Evolutionary conservation across 2,329 filamentous ascomycete species (phyloP), one percentile per base, ranked within the genome.

Genomic region (Penicillium italicum): DNA sequence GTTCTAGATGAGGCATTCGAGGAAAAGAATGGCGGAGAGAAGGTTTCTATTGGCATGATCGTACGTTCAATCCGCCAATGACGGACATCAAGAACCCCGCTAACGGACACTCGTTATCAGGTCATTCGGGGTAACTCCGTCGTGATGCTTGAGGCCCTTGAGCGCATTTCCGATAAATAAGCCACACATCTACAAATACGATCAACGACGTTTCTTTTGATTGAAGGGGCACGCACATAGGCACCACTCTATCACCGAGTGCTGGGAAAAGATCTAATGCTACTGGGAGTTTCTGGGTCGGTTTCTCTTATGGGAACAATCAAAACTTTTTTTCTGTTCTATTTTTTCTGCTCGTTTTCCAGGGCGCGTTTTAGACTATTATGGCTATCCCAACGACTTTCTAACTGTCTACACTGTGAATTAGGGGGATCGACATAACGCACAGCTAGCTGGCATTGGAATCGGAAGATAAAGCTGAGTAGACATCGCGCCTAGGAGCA

Each of bases 121-220:
- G 89, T 97, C 62, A 97, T 99, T 69, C 90, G 95, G 66, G 94
- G 94, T 62, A 99, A 99, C 78, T 96, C 93, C 2, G 92, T 99
- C 26, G 92, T 99, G 53, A 97, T 99, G 93, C 84, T 99, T 53
- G 95, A 99, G 77, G 74, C 74, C 37, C 64, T 77, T 16, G 74
- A 77, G 59, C 74, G 74, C 56, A 76, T 77, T 61, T 68, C 66
- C 61, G 74, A 76, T 49, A 74, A 76, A 70, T 76, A 70, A 72
- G 62, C 41, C 37, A 51, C 47, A 44, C 12, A 40, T 43, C 45
- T 42, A 52, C 56, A 28, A 20, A 26, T 54, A 52, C 44, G 41
- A 56, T 63, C 51, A 44, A 59, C 51, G 49, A 59, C 36, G 53
- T 52, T 58, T 58, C 56, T 53, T 57, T 55, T 52, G 50, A 53